phyloP scores from a whole-genome alignment of 1,139 yeast genomes.

The Torulaspora pretoriensis region DNA sequence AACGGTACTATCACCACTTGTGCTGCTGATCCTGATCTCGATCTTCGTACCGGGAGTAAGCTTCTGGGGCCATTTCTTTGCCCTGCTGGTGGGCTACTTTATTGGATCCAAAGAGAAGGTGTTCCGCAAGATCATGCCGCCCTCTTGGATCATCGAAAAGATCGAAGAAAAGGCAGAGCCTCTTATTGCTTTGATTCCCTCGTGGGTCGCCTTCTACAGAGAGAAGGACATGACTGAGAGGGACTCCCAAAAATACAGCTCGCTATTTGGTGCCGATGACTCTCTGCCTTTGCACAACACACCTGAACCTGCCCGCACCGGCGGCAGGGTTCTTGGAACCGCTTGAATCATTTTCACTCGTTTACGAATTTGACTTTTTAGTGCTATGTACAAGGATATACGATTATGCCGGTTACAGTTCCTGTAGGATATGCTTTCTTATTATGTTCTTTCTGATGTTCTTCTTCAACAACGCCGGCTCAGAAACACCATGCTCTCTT shows the following conservation, averaged over 20 bases:
- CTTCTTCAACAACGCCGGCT: constrained; percentile 40
- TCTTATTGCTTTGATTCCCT: constrained; percentile 52
- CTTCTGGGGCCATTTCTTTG: constrained; percentile 67
- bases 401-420: constrained; percentile 13
- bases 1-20: constrained; percentile 57
- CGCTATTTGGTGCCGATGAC: constrained; percentile 11
- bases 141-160: constrained; percentile 53
- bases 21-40: constrained; percentile 48
- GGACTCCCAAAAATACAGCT: constrained; percentile 9
- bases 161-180: constrained; percentile 56
- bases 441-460: constrained; percentile 51
- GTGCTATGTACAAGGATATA: constrained; percentile 12
- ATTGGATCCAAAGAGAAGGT: constrained; percentile 43
- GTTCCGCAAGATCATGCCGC: constrained; percentile 54
- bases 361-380: not conserved
- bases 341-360: constrained; percentile 1
- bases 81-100: constrained; percentile 49
- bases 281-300: constrained; percentile 15
- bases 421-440: constrained; percentile 44
- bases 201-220: constrained; percentile 48
- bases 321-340: constrained; percentile 15
- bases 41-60: constrained; percentile 57
- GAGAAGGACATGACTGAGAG: constrained; percentile 50
- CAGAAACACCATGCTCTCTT: constrained; percentile 32
- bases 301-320: constrained; percentile 9